Percentiles rank a stretch among this genome's conserved stretches.
Evolutionary conservation across 345 rosid genomes (phyloP).

Genomic region (Populus tremula): DNA sequence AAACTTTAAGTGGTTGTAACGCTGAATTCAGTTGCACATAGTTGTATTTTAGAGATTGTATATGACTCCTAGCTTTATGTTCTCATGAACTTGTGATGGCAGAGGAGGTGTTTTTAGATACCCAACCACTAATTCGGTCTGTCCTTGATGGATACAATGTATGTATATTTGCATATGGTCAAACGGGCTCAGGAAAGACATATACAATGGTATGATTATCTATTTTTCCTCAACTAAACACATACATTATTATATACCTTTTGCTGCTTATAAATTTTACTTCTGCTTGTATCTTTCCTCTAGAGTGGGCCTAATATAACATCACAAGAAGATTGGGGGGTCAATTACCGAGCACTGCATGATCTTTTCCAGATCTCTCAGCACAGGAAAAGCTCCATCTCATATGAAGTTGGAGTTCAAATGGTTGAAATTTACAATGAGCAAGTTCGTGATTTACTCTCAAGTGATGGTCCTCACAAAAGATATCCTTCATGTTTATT

Average conservation of each 20-base stretch:
- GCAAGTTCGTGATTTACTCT: conserved; percentile 95
- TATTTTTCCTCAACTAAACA: not conserved
- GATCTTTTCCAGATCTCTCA: conserved; percentile 90
- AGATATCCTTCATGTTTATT: conserved; percentile 71
- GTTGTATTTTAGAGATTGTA: not conserved
- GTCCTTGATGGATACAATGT: conserved; percentile 96
- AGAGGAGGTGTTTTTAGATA: conserved; percentile 94
- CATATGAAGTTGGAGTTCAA: conserved; percentile 91
- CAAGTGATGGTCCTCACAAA: conserved; percentile 57
- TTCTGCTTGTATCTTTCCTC: conserved; percentile 1
- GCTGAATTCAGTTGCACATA: conserved; percentile 4
- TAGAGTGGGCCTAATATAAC: conserved; percentile 84
- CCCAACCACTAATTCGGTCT: conserved; percentile 86
- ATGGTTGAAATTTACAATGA: conserved; percentile 98
- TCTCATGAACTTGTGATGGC: conserved; percentile 8
- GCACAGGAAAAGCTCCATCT: conserved; percentile 55
- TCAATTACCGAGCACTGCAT: conserved; percentile 83
- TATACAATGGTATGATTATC: conserved; percentile 73
- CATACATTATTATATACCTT: not conserved
- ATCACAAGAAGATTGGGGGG: conserved; percentile 93
- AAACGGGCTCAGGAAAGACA: conserved; percentile 99
- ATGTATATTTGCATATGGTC: conserved; percentile 99
- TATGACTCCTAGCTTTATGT: not conserved
- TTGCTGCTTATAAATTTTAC: not conserved
- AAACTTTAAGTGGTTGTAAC: not conserved